These are phyloP conservation scores for Colletotrichum endophyticum DNA, from an alignment of 2,329 filamentous ascomycete genomes.

Conservation along the genomic window DNA sequence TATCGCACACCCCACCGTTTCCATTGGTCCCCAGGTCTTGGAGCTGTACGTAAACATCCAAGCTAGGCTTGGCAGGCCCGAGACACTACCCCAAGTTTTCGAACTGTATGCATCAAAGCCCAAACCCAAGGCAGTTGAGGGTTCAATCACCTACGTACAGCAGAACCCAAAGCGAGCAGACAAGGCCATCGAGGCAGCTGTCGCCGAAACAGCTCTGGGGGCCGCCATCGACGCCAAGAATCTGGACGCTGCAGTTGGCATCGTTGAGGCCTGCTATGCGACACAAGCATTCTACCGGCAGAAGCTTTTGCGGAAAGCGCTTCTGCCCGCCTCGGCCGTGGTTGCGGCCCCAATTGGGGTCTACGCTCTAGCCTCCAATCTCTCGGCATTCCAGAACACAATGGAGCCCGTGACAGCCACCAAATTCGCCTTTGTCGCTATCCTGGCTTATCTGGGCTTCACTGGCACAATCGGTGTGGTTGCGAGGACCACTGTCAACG, in stretches of 20 bases:
- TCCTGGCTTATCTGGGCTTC: constrained; percentile 82
- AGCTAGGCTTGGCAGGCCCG: constrained; percentile 72
- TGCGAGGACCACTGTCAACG: constrained; percentile 85
- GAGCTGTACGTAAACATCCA: constrained; percentile 79
- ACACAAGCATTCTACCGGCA: constrained; percentile 69
- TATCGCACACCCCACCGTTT: constrained; percentile 75
- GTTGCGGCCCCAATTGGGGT: constrained; percentile 68
- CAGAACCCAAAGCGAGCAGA: constrained; percentile 72
- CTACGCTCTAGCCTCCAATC: constrained; percentile 72
- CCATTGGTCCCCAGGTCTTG: constrained; percentile 78
- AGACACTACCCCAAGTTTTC: constrained; percentile 81
- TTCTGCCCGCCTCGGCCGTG: constrained; percentile 62
- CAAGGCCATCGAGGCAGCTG: constrained; percentile 72
- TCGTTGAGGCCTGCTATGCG: constrained; percentile 73
- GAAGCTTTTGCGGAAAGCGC: constrained; percentile 69
- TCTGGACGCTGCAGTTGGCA: constrained; percentile 76
- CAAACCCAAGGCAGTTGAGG: constrained; percentile 64
- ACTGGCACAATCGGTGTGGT: constrained; percentile 84
- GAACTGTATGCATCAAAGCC: constrained; percentile 85
- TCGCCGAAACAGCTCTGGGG: constrained; percentile 77
- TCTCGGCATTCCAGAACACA: constrained; percentile 71
- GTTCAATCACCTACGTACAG: constrained; percentile 62
- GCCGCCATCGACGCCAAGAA: constrained; percentile 81
- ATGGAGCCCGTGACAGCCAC: constrained; percentile 80
- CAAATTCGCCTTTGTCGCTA: constrained; percentile 77